These are phyloP conservation scores for Capsella rubella DNA, from an alignment of 441 rosid species.

Conservation along the genomic window DNA sequence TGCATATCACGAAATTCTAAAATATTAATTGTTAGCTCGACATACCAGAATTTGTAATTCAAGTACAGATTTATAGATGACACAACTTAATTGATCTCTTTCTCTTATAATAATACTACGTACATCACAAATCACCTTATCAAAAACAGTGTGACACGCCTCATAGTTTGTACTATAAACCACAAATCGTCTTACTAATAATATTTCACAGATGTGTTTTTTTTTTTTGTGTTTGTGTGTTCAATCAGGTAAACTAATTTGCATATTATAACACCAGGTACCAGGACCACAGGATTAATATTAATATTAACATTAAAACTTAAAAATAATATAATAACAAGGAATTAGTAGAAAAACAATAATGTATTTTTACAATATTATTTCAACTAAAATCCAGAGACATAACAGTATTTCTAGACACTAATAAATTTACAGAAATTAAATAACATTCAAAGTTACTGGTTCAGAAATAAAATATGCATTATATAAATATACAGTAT, in stretches of 20 bases:
- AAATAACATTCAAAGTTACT: neutral
- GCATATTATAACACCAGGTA: no score
- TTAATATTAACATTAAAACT: neutral
- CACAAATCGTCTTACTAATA: neutral
- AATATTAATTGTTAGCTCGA: constrained; percentile 1
- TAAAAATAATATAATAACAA: neutral
- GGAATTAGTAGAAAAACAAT: neutral
- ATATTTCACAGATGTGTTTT: neutral
- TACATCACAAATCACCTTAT: neutral
- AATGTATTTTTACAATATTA: neutral
- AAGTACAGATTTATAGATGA: neutral
- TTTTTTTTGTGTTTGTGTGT: neutral
- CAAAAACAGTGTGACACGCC: neutral
- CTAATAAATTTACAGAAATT: neutral
- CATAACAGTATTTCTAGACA: neutral
- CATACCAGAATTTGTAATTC: constrained; percentile 7
- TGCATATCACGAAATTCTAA: neutral
- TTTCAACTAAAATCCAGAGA: neutral
- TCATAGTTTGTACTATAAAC: neutral
- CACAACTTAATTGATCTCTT: neutral
- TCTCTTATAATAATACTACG: no score
- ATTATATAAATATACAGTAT: neutral
- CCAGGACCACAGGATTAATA: neutral
- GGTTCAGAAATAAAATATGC: neutral
- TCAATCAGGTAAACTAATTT: no score